Evolutionary conservation across 2,329 filamentous ascomycete genomes (phyloP).

Genomic region (Paraconiothyrium brasiliense): DNA sequence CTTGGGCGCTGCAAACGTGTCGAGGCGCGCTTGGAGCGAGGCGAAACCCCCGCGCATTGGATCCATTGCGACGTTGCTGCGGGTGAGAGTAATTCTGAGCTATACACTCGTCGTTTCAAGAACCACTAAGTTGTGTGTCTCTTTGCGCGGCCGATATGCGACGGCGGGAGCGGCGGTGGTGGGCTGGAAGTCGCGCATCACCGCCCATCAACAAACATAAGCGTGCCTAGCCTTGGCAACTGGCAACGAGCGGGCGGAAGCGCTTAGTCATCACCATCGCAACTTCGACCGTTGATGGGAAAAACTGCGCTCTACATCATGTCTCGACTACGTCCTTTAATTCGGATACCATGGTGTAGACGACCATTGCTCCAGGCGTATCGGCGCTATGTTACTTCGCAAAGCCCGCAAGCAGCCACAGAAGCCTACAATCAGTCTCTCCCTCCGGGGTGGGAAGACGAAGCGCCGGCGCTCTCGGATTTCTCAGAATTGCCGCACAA

Average conservation of each 20-base stretch:
- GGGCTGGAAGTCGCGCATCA: conserved; percentile 9
- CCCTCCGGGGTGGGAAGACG: conserved; percentile 76
- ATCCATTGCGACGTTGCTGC: conserved; percentile 35
- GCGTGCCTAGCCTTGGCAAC: conserved; percentile 5
- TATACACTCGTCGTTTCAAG: neutral
- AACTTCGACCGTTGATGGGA: conserved; percentile 29
- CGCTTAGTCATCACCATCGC: conserved; percentile 15
- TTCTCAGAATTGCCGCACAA: conserved; percentile 80
- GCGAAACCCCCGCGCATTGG: conserved; percentile 65
- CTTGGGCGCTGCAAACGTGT: conserved; percentile 76
- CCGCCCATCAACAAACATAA: conserved; percentile 21
- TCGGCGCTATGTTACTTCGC: conserved; percentile 39
- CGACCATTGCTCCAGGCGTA: conserved; percentile 32
- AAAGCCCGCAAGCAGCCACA: conserved; percentile 32
- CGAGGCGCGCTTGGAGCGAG: conserved; percentile 78
- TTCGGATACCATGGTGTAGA: conserved; percentile 40
- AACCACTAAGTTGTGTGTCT: neutral
- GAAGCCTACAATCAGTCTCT: conserved; percentile 42
- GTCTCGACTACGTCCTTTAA: conserved; percentile 42
- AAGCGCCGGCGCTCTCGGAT: conserved; percentile 74
- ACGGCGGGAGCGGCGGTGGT: conserved; percentile 1
- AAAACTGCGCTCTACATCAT: conserved; percentile 37
- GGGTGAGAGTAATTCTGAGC: neutral
- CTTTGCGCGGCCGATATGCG: neutral
- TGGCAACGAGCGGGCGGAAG: neutral